Conservation (phyloP, 2,329 filamentous ascomycete species). For the Fusarium sp. region DNA sequence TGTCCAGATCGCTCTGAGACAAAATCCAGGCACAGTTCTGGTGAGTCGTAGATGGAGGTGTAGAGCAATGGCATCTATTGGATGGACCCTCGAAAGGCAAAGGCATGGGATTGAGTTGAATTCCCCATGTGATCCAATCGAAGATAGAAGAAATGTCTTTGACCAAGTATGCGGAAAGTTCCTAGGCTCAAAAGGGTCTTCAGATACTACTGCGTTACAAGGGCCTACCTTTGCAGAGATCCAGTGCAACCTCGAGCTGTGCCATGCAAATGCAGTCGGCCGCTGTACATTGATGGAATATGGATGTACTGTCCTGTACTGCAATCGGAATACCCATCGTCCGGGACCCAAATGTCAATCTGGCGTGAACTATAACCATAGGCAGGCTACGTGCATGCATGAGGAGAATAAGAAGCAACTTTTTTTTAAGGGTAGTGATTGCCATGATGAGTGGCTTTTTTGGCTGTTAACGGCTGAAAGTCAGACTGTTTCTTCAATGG, state of each 20-base stretch:
- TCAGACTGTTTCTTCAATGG: not conserved
- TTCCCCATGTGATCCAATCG: conserved; percentile 31
- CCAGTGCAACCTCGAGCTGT: conserved; percentile 30
- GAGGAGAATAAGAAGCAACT: not conserved
- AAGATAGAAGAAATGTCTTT: conserved; percentile 20
- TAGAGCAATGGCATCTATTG: conserved; percentile 15
- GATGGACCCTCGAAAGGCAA: conserved; percentile 24
- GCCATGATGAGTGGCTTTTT: conserved; percentile 22
- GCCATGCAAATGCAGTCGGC: conserved; percentile 31
- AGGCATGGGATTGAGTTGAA: conserved; percentile 20
- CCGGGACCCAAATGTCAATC: conserved; percentile 12
- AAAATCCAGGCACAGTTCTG: conserved; percentile 21
- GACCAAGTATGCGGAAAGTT: conserved; percentile 24
- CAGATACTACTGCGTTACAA: not conserved
- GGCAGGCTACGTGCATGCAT: conserved; percentile 1
- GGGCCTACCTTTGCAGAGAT: conserved; percentile 27
- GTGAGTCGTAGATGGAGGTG: conserved; percentile 5
- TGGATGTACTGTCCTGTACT: not conserved
- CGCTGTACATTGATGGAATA: conserved; percentile 6
- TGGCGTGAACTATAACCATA: conserved; percentile 1
- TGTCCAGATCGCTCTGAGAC: conserved; percentile 6
- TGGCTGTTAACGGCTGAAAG: not conserved
- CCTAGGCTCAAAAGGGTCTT: conserved; percentile 21
- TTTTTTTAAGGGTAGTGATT: conserved; percentile 1
- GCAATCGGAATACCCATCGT: not conserved